These are phyloP conservation scores for Pouteria glomerata DNA, from an alignment of 148 eudicot genomes.

Conservation along the genomic window DNA sequence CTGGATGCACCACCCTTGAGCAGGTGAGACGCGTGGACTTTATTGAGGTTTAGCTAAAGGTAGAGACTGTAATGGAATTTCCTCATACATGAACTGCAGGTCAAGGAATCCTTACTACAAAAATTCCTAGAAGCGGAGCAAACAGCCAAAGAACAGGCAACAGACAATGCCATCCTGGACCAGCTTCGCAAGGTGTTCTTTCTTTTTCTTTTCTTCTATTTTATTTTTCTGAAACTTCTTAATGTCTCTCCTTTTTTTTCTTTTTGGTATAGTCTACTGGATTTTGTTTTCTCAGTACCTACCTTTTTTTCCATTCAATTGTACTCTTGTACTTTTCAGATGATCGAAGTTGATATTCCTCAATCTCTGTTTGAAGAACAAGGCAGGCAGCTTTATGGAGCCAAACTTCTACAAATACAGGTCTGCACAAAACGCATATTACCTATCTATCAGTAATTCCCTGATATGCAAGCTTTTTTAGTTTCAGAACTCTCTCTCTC, in stretches of 20 bases:
- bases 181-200: slow-evolving; percentile 67
- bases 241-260: too few species aligned
- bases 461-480: neutral
- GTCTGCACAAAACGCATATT: slow-evolving; percentile 26
- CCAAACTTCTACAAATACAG: slow-evolving; percentile 84
- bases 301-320: neutral
- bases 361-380: slow-evolving; percentile 88
- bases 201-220: neutral
- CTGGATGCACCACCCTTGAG: slow-evolving; percentile 72
- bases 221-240: neutral
- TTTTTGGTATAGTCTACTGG: too few species aligned
- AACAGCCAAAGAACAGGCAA: slow-evolving; percentile 94
- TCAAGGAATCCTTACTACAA: slow-evolving; percentile 51
- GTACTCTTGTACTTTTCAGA: slow-evolving; percentile 30
- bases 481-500: too few species aligned
- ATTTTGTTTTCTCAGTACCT: too few species aligned
- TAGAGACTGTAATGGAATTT: neutral
- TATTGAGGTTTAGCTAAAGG: neutral
- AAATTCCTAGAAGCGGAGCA: slow-evolving; percentile 70
- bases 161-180: slow-evolving; percentile 93
- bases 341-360: slow-evolving; percentile 89
- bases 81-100: slow-evolving; percentile 37
- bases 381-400: slow-evolving; percentile 89
- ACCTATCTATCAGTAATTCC: neutral
- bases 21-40: slow-evolving; percentile 38